These are phyloP conservation scores for Peronospora destructor DNA, from an alignment of 352 stramenopile species.

Conservation along the genomic window DNA sequence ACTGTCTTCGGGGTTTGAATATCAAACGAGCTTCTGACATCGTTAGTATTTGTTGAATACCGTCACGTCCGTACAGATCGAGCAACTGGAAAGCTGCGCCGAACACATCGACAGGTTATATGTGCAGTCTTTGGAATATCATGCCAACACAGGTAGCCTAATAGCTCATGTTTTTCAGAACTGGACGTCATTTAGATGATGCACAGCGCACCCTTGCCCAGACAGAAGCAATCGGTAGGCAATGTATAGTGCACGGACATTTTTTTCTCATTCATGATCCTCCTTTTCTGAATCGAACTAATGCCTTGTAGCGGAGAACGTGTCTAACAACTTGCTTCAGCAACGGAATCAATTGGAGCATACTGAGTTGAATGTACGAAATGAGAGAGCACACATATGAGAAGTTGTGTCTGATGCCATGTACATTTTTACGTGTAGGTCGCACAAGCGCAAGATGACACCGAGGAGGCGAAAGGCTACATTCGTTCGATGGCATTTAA, in stretches of 20 bases:
- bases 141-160: neutral
- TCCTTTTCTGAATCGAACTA: neutral
- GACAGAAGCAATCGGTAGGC: conserved; percentile 58
- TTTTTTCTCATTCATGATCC: neutral
- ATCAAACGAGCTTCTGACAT: neutral
- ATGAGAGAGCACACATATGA: neutral
- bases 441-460: conserved; percentile 58
- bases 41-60: too few species aligned
- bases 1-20: neutral
- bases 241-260: neutral
- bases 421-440: conserved; percentile 24
- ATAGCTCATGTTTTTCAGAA: conserved; percentile 25
- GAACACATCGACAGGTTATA: conserved; percentile 39
- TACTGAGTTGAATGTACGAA: conserved; percentile 47
- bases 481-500: conserved; percentile 51
- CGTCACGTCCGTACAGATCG: conserved; percentile 21
- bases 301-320: conserved; percentile 44
- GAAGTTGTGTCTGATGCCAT: neutral
- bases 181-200: conserved; percentile 60
- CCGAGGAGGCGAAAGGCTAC: conserved; percentile 46
- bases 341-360: conserved; percentile 68
- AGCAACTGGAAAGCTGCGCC: conserved; percentile 38
- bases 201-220: conserved; percentile 64
- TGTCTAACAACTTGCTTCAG: conserved; percentile 59
- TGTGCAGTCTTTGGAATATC: too few species aligned